A percentile compares a stretch with the other conserved stretches of the same genome.
Conservation (phyloP, 306 rosid genomes). For the Rubus idaeus region DNA sequence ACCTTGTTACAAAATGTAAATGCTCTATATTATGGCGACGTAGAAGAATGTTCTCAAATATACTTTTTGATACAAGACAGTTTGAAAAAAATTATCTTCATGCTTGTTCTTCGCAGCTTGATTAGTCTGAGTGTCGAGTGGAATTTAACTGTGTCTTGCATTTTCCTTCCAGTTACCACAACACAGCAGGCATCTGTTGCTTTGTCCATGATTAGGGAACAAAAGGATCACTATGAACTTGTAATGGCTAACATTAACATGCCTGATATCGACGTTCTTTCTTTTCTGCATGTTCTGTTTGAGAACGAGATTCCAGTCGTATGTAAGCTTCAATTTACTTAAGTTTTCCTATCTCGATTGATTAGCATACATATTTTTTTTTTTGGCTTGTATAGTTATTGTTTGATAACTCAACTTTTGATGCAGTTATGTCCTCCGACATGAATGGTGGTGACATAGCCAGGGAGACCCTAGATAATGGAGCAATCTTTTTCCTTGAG, state of each 20-base stretch:
- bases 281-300: conserved; percentile 23
- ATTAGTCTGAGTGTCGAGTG: background rate
- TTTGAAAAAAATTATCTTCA: background rate
- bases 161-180: conserved; percentile 37
- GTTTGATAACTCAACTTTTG: conserved; percentile 5
- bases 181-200: conserved; percentile 38
- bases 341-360: background rate
- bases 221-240: conserved; percentile 30
- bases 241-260: conserved; percentile 42
- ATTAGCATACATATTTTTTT: background rate
- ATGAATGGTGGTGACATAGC: conserved; percentile 12
- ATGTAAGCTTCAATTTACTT: conserved; percentile 31
- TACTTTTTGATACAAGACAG: background rate
- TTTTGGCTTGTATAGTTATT: background rate
- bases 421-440: conserved; percentile 36
- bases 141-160: background rate
- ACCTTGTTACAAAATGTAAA: background rate
- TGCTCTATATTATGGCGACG: background rate
- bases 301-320: conserved; percentile 37
- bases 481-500: conserved; percentile 38
- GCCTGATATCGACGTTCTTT: conserved; percentile 32
- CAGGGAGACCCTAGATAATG: conserved; percentile 27
- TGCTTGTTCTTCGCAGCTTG: conserved; percentile 3
- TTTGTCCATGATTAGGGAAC: conserved; percentile 38
- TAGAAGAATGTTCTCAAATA: background rate